Evolutionary conservation across 2,329 filamentous ascomycete species (phyloP).

Genomic region (Ophiosphaerella korrae): DNA sequence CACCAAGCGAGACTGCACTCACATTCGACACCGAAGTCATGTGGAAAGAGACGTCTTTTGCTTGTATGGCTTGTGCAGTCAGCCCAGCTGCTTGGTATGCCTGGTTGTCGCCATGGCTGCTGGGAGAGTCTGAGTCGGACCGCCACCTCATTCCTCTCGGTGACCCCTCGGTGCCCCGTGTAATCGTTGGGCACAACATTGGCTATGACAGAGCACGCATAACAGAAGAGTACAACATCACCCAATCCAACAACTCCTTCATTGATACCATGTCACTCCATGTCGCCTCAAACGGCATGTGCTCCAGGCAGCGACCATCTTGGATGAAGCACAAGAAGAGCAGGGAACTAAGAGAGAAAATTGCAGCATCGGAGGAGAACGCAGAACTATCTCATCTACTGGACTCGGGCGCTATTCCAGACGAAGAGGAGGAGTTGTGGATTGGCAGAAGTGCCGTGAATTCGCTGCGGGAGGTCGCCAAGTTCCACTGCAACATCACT

Average conservation of each 20-base stretch:
- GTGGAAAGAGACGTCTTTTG: conserved; percentile 90
- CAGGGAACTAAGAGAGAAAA: conserved; percentile 79
- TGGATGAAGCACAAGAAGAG: conserved; percentile 98
- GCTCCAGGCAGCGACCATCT: conserved; percentile 89
- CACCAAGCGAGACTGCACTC: conserved; percentile 79
- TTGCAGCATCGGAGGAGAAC: conserved; percentile 72
- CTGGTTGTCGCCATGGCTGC: conserved; percentile 94
- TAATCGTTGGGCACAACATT: conserved; percentile 93
- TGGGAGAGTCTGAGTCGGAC: conserved; percentile 78
- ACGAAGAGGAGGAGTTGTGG: conserved; percentile 95
- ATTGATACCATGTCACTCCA: conserved; percentile 98
- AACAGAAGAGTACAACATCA: conserved; percentile 83
- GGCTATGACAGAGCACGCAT: conserved; percentile 92
- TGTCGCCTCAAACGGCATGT: conserved; percentile 98
- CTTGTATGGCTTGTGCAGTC: conserved; percentile 94
- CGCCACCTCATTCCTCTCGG: conserved; percentile 87
- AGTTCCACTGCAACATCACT: conserved; percentile 89
- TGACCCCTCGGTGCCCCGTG: conserved; percentile 70
- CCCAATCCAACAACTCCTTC: conserved; percentile 83
- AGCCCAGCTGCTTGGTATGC: conserved; percentile 93
- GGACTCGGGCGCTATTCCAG: conserved; percentile 67
- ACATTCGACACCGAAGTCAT: conserved; percentile 97
- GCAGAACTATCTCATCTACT: conserved; percentile 74
- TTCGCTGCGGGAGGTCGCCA: conserved; percentile 90
- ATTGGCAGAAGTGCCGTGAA: conserved; percentile 94